Percentiles rank a stretch among this genome's conserved stretches.
phyloP scores from a whole-genome alignment of 2,329 filamentous ascomycete genomes.

The Trichoderma brevicompactum region DNA sequence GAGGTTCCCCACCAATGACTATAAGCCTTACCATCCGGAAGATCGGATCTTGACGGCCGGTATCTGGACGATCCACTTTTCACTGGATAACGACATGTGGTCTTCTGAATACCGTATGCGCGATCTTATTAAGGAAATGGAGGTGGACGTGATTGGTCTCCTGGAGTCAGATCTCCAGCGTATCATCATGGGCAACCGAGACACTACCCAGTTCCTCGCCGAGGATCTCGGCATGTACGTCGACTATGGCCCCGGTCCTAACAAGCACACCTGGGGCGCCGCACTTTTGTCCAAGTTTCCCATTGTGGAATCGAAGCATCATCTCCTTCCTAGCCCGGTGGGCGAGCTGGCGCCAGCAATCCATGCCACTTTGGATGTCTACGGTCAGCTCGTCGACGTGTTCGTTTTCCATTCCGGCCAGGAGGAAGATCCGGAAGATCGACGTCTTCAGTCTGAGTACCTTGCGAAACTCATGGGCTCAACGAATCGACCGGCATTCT shows the following conservation, averaged over 20 bases:
- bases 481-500: slow-evolving; percentile 76
- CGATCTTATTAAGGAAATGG: slow-evolving; percentile 87
- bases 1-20: slow-evolving; percentile 91
- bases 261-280: slow-evolving; percentile 98
- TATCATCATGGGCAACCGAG: slow-evolving; percentile 99
- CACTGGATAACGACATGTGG: slow-evolving; percentile 98
- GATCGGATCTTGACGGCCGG: slow-evolving; percentile 89
- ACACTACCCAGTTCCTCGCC: slow-evolving; percentile 91
- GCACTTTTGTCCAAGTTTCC: slow-evolving; percentile 96
- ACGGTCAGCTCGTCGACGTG: slow-evolving; percentile 86
- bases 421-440: slow-evolving; percentile 92
- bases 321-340: slow-evolving; percentile 89
- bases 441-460: slow-evolving; percentile 84
- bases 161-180: slow-evolving; percentile 92
- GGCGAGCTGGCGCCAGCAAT: slow-evolving; percentile 96
- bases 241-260: slow-evolving; percentile 93
- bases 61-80: slow-evolving; percentile 99
- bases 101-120: slow-evolving; percentile 93
- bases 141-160: slow-evolving; percentile 95
- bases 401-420: slow-evolving; percentile 99
- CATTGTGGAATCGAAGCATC: slow-evolving; percentile 95
- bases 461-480: slow-evolving; percentile 86
- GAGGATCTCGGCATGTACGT: slow-evolving; percentile 99
- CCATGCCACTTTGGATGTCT: slow-evolving; percentile 92
- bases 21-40: slow-evolving; percentile 84